Evolutionary conservation across 2,329 filamentous ascomycete species (phyloP), one percentile per base, ranked within the genome.

Genomic region (Xylaria sp.): DNA sequence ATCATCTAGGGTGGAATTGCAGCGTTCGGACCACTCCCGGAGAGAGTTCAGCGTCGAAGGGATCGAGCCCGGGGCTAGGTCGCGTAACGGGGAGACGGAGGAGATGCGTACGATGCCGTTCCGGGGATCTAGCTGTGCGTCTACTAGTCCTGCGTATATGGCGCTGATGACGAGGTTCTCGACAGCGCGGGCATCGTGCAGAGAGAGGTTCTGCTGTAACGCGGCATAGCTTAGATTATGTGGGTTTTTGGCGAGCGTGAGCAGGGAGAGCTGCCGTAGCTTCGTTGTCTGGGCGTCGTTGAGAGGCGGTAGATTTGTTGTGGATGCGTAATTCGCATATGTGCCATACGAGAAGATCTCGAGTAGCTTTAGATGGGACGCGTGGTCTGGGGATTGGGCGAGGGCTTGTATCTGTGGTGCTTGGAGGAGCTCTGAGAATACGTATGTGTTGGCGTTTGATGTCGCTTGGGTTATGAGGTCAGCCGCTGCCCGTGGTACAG

Each of bases 281-380:
- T 99, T 99, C 72, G 90, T 87, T 52, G 86, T 83, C 83, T 99
- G 96, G 63, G 88, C 84, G 0, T 89, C 86, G 78, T 87, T 91
- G 58, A 99, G 89, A 8, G 85, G 71, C 2, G 95, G 96, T 2
- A 98, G 90, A 72, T 75, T 74, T 23, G 80, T 64, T n/a, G 81
- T 79, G n/a, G 76, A 72, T 25, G 73, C 77, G 84, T 97, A 98
- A 75, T 91, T 88, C 69, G 88, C 84, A 85, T 94, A 98, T 69
- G 94, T 97, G 69, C 95, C 96, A 86, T 96, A 94, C 68, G 94
- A 93, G 82, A 99, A 99, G 76, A 97, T 91, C 81, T 94, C 88
- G 54, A 99, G 90, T 15, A 97, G 87, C 1, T 84, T 88, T 60
- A 96, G 85, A 81, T 93, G 82, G 3, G 83, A 74, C 1, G 85